phyloP scores from a whole-genome alignment of 441 rosid species.

The Biscutella laevigata region DNA sequence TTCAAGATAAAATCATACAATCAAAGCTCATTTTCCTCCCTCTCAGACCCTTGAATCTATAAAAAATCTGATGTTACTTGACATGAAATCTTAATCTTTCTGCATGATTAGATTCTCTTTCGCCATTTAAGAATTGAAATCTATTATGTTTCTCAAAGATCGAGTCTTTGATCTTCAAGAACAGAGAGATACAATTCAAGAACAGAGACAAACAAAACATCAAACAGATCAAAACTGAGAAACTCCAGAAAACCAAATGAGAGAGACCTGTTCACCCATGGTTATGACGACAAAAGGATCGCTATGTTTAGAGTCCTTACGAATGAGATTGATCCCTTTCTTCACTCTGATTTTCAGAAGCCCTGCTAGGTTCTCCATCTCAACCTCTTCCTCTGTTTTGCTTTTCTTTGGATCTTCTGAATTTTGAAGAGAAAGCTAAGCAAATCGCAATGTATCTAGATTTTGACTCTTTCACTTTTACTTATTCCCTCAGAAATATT shows the following conservation, averaged over 20 bases:
- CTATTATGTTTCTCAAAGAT: too few relatives aligned
- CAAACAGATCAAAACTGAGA: neutral
- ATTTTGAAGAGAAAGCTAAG: neutral
- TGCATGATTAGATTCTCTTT: too few relatives aligned
- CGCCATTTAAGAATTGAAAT: too few relatives aligned
- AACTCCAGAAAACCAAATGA: constrained; percentile 2
- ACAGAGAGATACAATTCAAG: neutral
- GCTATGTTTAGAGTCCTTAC: constrained; percentile 15
- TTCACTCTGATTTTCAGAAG: constrained; percentile 20
- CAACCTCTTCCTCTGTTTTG: constrained; percentile 9
- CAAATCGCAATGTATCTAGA: neutral
- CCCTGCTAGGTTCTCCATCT: constrained; percentile 17
- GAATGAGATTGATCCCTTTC: constrained; percentile 27
- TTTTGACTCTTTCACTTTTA: neutral
- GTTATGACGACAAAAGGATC: constrained; percentile 27
- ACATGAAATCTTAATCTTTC: too few relatives aligned
- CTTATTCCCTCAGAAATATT: neutral
- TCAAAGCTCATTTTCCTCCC: neutral
- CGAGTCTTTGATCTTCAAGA: too few relatives aligned
- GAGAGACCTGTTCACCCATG: constrained; percentile 21
- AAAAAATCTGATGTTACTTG: too few relatives aligned
- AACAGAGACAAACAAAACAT: constrained; percentile 1
- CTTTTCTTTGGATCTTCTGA: neutral
- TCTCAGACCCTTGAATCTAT: too few relatives aligned
- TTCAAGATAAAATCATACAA: constrained; percentile 1